Conservation (phyloP, 345 rosid genomes). For the Eucalyptus polybractea region DNA sequence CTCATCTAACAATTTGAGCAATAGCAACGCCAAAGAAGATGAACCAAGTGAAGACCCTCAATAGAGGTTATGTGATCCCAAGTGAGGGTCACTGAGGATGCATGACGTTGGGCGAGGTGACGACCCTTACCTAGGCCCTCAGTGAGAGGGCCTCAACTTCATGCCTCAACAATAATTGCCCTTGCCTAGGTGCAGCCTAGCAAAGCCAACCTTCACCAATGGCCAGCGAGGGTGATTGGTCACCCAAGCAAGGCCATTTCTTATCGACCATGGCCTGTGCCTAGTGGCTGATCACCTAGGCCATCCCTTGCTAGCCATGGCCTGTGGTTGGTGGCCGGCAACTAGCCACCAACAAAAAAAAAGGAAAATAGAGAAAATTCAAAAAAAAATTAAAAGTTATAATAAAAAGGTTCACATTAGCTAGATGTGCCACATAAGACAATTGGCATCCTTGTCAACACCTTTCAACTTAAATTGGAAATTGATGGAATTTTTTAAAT, state of each 20-base stretch:
- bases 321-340: too few species aligned
- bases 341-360: not conserved
- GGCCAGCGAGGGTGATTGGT: not conserved
- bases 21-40: not conserved
- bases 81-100: not conserved
- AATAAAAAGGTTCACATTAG: not conserved
- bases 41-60: not conserved
- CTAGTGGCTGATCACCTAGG: too few species aligned
- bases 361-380: accelerated
- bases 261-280: not conserved
- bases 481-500: too few species aligned
- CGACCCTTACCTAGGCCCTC: not conserved
- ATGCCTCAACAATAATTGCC: not conserved
- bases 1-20: not conserved
- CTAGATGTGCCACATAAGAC: not conserved
- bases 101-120: not conserved
- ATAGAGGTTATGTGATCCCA: not conserved
- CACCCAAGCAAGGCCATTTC: not conserved
- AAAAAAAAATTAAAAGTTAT: too few species aligned
- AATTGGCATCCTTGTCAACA: accelerated
- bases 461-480: not conserved
- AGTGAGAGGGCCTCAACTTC: too few species aligned
- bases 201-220: not conserved
- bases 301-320: too few species aligned
- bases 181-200: not conserved